These are phyloP conservation scores for Ogataea corticis DNA, from an alignment of 805 yeast species.

Conservation along the genomic window DNA sequence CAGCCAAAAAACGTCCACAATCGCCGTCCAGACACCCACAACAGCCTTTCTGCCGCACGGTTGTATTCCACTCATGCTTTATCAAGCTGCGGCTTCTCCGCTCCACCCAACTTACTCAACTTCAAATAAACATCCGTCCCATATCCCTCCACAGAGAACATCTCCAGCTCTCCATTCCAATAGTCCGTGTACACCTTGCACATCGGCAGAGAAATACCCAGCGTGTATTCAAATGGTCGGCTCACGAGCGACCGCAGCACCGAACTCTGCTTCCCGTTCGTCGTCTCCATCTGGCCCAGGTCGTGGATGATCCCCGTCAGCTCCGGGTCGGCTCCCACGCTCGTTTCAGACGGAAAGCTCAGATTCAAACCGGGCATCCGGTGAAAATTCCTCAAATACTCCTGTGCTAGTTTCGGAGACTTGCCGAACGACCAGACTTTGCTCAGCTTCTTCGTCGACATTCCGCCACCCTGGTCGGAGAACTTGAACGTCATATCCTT, in stretches of 20 bases:
- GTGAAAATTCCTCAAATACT: slow-evolving; percentile 66
- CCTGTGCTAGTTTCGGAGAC: slow-evolving; percentile 56
- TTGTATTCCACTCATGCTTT: slow-evolving; percentile 51
- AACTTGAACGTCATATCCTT: slow-evolving; percentile 73
- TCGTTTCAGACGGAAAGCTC: slow-evolving; percentile 27
- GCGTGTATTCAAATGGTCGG: slow-evolving; percentile 70
- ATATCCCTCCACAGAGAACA: slow-evolving; percentile 84
- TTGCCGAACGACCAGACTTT: slow-evolving; percentile 89
- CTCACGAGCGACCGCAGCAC: slow-evolving; percentile 66
- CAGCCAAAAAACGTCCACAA: too few relatives aligned
- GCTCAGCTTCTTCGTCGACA: slow-evolving; percentile 55
- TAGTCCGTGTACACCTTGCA: slow-evolving; percentile 92
- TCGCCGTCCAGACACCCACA: too few relatives aligned
- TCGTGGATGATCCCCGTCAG: slow-evolving; percentile 30
- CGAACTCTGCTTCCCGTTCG: slow-evolving; percentile 34
- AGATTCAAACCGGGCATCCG: slow-evolving; percentile 61
- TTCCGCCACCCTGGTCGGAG: slow-evolving; percentile 91
- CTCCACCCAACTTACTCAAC: slow-evolving; percentile 73
- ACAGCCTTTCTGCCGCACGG: too few relatives aligned
- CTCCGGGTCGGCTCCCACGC: slow-evolving; percentile 7
- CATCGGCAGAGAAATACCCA: slow-evolving; percentile 91
- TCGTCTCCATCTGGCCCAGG: slow-evolving; percentile 34
- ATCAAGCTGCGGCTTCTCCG: slow-evolving; percentile 66
- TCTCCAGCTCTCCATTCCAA: slow-evolving; percentile 89
- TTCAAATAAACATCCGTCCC: slow-evolving; percentile 88